Base-by-base conservation (phyloP, 1,139 yeast genomes). In the Yamadazyma diddensiae region DNA sequence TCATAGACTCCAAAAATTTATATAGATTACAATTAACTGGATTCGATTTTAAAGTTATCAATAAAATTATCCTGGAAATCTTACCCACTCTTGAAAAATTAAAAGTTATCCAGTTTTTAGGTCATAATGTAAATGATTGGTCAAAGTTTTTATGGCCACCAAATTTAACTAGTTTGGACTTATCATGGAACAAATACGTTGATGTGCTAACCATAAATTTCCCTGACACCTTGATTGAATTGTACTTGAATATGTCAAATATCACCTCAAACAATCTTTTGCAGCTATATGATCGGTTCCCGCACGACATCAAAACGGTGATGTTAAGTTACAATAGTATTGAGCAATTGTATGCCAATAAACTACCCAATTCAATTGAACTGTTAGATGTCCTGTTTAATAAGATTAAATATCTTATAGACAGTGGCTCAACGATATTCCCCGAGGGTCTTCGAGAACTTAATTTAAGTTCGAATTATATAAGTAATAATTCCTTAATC, bases 291-390 rank as follows among this genome's bases (percentile, higher is more conserved):
- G 5, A 8, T 2, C 24, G 31, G 4, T 48, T 56, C 21, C 63
- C 65, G 0, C 26, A 30, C 2, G 33, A 45, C 18, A 44, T 64
- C 28, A 53, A 49, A 10, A 56, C 59, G 2, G 43, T 65, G 21
- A 63, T 64, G 70, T 40, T 64, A 28, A 56, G 68, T 0, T 52
- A 59, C 42, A 64, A 63, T 36, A 46, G 49, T 5, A 31, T 41
- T 3, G 36, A 34, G 5, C n/a, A 11, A 3, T 34, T 41, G 4
- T 15, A 28, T 15, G 38, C 30, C 4, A 42, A 52, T 7, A 33
- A 36, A 8, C 49, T 63, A 12, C 67, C 65, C 0, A 39, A 36
- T 7, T 42, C 54, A 2, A 42, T 64, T 27, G 56, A 53, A 30
- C 55, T 57, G 2, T 38, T 63, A 17, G 69, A 62, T 34, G 35